A percentile compares a stretch with the other conserved stretches of the same genome.
phyloP scores from a whole-genome alignment of 108 stramenopile species.

The Skeletonema menzelii region DNA sequence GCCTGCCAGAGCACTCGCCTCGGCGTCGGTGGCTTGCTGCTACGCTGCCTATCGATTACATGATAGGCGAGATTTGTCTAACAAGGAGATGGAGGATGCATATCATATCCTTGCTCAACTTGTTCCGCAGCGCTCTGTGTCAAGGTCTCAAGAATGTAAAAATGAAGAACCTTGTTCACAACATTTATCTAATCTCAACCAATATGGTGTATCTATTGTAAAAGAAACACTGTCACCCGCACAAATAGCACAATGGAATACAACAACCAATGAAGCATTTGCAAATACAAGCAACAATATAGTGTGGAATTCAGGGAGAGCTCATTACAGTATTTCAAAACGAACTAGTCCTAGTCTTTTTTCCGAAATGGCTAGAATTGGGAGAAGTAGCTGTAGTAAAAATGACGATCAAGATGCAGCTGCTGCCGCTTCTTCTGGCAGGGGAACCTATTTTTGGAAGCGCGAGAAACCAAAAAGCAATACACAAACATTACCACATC shows the following conservation, averaged over 20 bases:
- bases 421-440: neutral
- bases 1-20: neutral
- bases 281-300: slow-evolving; percentile 11
- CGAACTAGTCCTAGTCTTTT: slow-evolving; percentile 12
- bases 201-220: slow-evolving; percentile 22
- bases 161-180: neutral
- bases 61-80: slow-evolving; percentile 29
- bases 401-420: neutral
- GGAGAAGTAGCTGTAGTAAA: neutral
- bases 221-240: slow-evolving; percentile 13
- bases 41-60: slow-evolving; percentile 17
- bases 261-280: slow-evolving; percentile 19
- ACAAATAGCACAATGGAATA: slow-evolving; percentile 21
- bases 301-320: slow-evolving; percentile 35
- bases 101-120: slow-evolving; percentile 12
- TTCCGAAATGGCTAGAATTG: slow-evolving; percentile 19
- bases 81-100: slow-evolving; percentile 10
- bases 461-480: neutral
- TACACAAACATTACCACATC: neutral
- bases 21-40: slow-evolving; percentile 3
- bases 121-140: neutral
- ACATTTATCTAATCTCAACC: slow-evolving; percentile 11
- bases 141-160: neutral
- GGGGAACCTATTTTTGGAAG: neutral
- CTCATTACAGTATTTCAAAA: slow-evolving; percentile 31